These are phyloP conservation scores for Gossypium mustelinum DNA, from an alignment of 345 rosid species.

Conservation along the genomic window DNA sequence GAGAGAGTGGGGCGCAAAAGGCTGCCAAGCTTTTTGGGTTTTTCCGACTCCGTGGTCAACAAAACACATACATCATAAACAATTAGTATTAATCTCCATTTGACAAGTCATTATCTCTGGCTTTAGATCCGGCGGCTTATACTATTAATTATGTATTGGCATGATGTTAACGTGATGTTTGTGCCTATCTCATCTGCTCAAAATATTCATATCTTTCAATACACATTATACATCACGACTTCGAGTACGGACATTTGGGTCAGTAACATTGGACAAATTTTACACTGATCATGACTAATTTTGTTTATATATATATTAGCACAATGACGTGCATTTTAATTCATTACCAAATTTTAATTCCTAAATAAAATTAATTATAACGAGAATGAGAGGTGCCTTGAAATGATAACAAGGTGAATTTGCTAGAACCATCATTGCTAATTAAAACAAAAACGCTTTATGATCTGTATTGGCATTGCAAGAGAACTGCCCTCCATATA, in stretches of 20 bases:
- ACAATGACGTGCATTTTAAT: too few relatives aligned
- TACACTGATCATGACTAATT: neutral
- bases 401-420: too few relatives aligned
- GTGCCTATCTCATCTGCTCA: too few relatives aligned
- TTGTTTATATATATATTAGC: too few relatives aligned
- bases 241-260: neutral
- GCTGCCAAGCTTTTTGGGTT: neutral
- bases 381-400: too few relatives aligned
- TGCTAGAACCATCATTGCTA: neutral
- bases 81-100: neutral
- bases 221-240: neutral
- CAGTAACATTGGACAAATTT: neutral
- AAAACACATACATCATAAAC: neutral
- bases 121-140: neutral
- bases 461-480: neutral
- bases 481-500: neutral
- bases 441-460: neutral
- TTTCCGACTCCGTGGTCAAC: neutral
- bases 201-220: neutral
- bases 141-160: neutral
- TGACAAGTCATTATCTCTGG: neutral
- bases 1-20: neutral
- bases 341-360: too few relatives aligned
- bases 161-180: neutral
- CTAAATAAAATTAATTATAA: too few relatives aligned